Conservation (phyloP, 495 filamentous ascomycete genomes). For the Penicillium maclennaniae region DNA sequence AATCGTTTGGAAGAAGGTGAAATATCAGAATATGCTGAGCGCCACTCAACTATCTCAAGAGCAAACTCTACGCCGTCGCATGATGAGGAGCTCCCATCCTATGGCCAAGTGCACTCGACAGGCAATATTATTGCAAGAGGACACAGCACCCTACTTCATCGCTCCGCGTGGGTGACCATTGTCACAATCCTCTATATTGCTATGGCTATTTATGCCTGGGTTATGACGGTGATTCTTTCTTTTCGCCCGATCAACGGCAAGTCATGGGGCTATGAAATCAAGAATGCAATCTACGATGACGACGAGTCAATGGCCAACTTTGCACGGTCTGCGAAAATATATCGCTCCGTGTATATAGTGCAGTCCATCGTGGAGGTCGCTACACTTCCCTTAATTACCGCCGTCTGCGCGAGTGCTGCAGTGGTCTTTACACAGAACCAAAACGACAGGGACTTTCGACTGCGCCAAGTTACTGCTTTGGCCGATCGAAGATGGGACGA, state of each 20-base stretch:
- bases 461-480: constrained; percentile 23
- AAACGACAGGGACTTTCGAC: constrained; percentile 11
- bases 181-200: neutral
- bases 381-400: constrained; percentile 17
- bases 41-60: too few relatives aligned
- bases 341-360: constrained; percentile 6
- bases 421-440: constrained; percentile 23
- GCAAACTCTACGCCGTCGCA: too few relatives aligned
- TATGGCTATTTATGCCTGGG: neutral
- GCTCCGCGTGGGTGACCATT: neutral
- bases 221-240: neutral
- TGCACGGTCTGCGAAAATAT: neutral
- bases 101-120: too few relatives aligned
- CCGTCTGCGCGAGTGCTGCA: constrained; percentile 23
- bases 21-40: too few relatives aligned
- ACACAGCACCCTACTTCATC: constrained; percentile 6
- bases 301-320: neutral
- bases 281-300: neutral
- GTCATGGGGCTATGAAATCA: neutral
- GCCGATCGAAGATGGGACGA: constrained; percentile 22
- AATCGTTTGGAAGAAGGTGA: too few relatives aligned
- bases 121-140: neutral
- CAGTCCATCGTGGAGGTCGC: constrained; percentile 5
- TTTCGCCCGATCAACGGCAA: neutral
- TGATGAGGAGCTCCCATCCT: too few relatives aligned